Evolutionary conservation across 1,284 basidiomycete species (phyloP), one percentile per base, ranked within the genome.

Genomic region (Flammula alnicola): DNA sequence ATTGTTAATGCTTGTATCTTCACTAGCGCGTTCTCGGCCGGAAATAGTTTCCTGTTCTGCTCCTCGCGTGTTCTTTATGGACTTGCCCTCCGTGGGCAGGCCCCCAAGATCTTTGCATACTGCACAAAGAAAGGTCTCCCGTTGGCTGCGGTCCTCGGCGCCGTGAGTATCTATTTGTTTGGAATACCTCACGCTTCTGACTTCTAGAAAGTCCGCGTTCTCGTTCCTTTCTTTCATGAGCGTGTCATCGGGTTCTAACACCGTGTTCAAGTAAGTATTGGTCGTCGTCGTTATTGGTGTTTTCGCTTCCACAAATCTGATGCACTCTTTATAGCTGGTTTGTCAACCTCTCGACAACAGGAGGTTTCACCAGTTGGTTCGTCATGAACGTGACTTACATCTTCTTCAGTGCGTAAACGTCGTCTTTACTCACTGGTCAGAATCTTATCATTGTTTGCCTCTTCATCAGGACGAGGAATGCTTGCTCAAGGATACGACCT

Each of bases 21-120:
- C 67, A 80, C 80, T 19, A 83, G 78, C 41, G 93, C 93, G 2
- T 92, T 93, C 78, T 93, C 88, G 5, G 89, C 93, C 3, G 88
- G 85, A 36, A 93, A 91, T 70, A 87, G 84, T 23, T 86, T 81
- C 74, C 65, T 95, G 32, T 96, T 90, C 75, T 84, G 86, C 49
- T 75, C 88, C 0, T 91, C 89, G 8, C 86, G 94, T 61, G 86
- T 91, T 19, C 74, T 95, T 20, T 94, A 93, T 64, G 92, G 91
- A 32, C 76, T 95, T 23, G 81, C 91, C 0, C 71, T 91, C 38
- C 84, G 88, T 47, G 84, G 87, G 2, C 88, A 93, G 66, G 86
- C 88, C 2, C 88, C 88, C 0, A 74, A 64, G 52, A 66, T 84
- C 55, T 74, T 90, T 56, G 57, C 78, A 3, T 76, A 79, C 44